Evolutionary conservation across 805 yeast genomes (phyloP), one percentile per base, ranked within the genome.

Genomic region (Alloascoidea africana): DNA sequence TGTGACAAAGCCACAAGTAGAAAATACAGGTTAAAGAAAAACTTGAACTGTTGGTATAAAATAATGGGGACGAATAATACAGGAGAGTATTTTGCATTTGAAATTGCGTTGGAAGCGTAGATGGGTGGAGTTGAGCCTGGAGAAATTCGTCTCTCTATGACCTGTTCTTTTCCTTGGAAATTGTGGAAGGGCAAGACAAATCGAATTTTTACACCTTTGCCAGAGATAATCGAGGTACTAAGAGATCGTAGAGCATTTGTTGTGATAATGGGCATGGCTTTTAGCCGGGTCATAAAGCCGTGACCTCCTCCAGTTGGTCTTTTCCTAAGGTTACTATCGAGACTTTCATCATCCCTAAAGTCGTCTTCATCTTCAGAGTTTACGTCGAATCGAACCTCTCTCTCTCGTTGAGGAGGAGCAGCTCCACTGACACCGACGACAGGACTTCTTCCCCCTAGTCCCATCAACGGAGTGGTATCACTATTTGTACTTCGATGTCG

Each of bases 31-130:
- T 91, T 91, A 68, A 86, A 91, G 59, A 91, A 91, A 56, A 91
- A 89, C 61, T 87, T 86, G 73, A 91, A 91, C 63, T 91, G 99
- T 54, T 89, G 96, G 56, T 82, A 93, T 18, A 91, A 66, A 39
- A 91, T 75, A 33, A 84, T 66, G 2, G 99, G 99, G 5, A 91
- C 59, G 50, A 91, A 91, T 1, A 94, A 76, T 27, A 85, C 53
- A 2, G 91, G 83, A 48, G 83, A 83, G 59, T 91, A 91, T 58
- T 87, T 89, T 16, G 98, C 97, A 57, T 91, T 91, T 35, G 94
- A 82, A 11, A 91, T 70, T 4, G 91, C 83, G 54, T 91, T 91
- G 8, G 84, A 59, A 1, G 91, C 60, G 42, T 54, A 66, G 19
- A 43, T 39, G 38, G 46, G 36, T 17, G 39, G 56, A 37, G 40